A percentile compares a stretch with the other conserved stretches of the same genome.
Conservation (phyloP, 1,139 yeast genomes). For the Blastobotrys arbuscula region DNA sequence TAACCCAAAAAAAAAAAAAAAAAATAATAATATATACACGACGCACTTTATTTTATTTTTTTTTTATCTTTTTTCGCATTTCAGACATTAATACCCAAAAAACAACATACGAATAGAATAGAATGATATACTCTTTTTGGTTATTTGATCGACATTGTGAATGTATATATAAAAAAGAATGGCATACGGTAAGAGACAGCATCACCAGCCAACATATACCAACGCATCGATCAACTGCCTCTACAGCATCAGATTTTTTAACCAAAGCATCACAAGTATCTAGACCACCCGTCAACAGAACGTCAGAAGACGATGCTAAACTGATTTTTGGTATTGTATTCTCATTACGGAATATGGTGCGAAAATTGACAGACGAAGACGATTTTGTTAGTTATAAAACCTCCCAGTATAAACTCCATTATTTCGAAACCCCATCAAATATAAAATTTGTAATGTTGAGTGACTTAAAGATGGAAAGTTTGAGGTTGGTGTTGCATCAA, state of each 20-base stretch:
- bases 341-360: conserved; percentile 69
- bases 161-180: conserved; percentile 32
- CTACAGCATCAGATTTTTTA: conserved; percentile 11
- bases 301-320: conserved; percentile 53
- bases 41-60: neutral
- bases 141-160: conserved; percentile 82
- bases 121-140: conserved; percentile 69
- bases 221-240: conserved; percentile 12
- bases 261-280: conserved; percentile 12
- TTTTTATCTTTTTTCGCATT: neutral
- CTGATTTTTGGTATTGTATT: conserved; percentile 82
- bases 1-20: no score
- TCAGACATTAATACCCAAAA: neutral
- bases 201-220: neutral
- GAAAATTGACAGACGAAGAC: conserved; percentile 53
- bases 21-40: no score
- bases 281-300: conserved; percentile 7
- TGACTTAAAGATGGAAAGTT: conserved; percentile 57
- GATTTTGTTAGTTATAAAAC: conserved; percentile 63
- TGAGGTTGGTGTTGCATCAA: conserved; percentile 56
- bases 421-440: conserved; percentile 72
- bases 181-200: conserved; percentile 24
- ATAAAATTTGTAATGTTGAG: conserved; percentile 70
- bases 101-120: neutral
- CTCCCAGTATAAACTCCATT: conserved; percentile 70